A percentile compares a stretch with the other conserved stretches of the same genome.
Evolutionary conservation across 257 asterid species (phyloP).

Genomic region (Verbascum thapsus): DNA sequence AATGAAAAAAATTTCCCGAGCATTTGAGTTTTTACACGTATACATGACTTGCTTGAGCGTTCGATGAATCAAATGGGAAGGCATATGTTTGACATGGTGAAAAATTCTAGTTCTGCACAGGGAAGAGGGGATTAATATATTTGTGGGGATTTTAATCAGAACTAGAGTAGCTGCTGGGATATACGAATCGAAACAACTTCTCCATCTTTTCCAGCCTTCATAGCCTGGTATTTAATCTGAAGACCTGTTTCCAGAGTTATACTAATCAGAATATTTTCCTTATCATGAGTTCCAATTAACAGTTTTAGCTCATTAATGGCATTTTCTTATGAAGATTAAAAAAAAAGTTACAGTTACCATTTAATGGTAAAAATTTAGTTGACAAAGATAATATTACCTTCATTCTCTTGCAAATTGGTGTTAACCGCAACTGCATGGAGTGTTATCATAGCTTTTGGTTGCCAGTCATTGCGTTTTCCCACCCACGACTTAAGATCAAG

Average conservation of each 20-base stretch:
- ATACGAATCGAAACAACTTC: slow-evolving; percentile 80
- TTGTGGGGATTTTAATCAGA: slow-evolving; percentile 12
- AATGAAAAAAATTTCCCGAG: not conserved
- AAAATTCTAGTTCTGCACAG: slow-evolving; percentile 11
- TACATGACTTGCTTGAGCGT: slow-evolving; percentile 9
- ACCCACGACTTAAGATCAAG: slow-evolving; percentile 79
- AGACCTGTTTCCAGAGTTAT: slow-evolving; percentile 56
- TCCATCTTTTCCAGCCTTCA: slow-evolving; percentile 81
- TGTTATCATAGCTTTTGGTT: slow-evolving; percentile 78
- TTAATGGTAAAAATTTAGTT: not conserved
- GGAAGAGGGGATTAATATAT: slow-evolving; percentile 11
- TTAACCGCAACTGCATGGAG: slow-evolving; percentile 80
- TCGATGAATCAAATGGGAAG: slow-evolving; percentile 11
- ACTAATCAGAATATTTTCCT: slow-evolving; percentile 20
- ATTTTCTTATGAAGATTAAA: not conserved
- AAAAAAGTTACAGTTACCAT: not conserved
- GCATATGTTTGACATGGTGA: not conserved
- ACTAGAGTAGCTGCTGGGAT: slow-evolving; percentile 81
- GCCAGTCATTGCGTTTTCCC: slow-evolving; percentile 78
- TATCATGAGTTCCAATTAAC: not conserved
- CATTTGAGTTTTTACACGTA: not conserved
- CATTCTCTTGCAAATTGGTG: slow-evolving; percentile 88
- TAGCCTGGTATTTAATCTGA: slow-evolving; percentile 69
- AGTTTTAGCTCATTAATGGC: not conserved
- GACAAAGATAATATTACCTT: slow-evolving; percentile 51